These are phyloP conservation scores for Albophoma yamanashiensis DNA, from an alignment of 2,329 filamentous ascomycete genomes.

Conservation along the genomic window DNA sequence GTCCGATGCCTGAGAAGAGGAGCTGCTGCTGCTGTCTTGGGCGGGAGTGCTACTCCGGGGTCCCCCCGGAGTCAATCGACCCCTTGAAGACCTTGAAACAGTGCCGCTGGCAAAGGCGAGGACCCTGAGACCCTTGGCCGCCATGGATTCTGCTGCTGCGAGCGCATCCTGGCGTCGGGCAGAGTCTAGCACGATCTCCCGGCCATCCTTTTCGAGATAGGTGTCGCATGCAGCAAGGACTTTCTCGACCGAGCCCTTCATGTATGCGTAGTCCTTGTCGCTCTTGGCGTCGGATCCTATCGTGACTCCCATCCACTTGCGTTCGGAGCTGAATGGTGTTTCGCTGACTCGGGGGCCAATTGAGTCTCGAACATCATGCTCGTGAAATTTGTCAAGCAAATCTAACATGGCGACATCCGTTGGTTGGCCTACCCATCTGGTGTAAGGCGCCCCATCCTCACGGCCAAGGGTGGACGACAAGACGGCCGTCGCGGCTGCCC, in stretches of 20 bases:
- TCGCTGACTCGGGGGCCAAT: constrained; percentile 76
- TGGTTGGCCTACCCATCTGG: constrained; percentile 91
- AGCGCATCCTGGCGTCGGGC: constrained; percentile 62
- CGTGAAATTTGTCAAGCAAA: constrained; percentile 78
- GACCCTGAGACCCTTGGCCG: constrained; percentile 78
- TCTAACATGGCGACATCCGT: constrained; percentile 97
- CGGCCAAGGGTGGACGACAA: constrained; percentile 70
- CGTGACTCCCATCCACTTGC: constrained; percentile 98
- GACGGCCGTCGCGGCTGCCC: constrained; percentile 60
- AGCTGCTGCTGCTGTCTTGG: constrained; percentile 26
- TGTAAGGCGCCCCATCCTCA: constrained; percentile 52
- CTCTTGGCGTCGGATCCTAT: constrained; percentile 51
- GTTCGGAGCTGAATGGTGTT: constrained; percentile 90
- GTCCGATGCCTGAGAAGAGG: constrained; percentile 40
- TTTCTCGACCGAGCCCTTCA: constrained; percentile 89
- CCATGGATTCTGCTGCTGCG: constrained; percentile 76
- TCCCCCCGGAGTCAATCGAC: constrained; percentile 23
- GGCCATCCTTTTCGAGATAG: constrained; percentile 76
- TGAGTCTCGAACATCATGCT: constrained; percentile 81
- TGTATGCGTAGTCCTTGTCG: constrained; percentile 76
- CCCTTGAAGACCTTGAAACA: constrained; percentile 36
- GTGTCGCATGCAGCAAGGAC: constrained; percentile 81
- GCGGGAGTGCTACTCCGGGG: constrained; percentile 43
- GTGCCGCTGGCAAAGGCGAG: constrained; percentile 86
- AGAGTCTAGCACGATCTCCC: constrained; percentile 77